Conservation (phyloP, 805 yeast species). For the Sugiyamaella lignohabitans region DNA sequence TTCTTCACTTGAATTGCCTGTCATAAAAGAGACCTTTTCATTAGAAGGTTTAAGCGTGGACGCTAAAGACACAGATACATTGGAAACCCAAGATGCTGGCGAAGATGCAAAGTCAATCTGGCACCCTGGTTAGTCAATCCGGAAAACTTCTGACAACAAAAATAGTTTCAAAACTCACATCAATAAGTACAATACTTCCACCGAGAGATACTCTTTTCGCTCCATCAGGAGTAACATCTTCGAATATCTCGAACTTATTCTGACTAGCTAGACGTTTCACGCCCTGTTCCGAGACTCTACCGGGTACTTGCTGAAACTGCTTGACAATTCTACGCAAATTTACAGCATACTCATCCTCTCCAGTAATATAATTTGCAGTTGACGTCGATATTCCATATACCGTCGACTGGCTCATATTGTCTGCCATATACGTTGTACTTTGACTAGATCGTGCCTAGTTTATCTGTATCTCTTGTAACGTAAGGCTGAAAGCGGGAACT, state of each 20-base stretch:
- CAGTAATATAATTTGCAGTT: not conserved
- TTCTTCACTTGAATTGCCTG: conserved; percentile 19
- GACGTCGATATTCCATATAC: not conserved
- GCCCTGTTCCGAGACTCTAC: conserved; percentile 31
- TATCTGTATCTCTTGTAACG: no score
- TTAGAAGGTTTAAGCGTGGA: conserved; percentile 19
- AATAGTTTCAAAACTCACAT: no score
- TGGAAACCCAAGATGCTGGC: conserved; percentile 17
- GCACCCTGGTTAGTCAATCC: not conserved
- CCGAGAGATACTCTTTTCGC: conserved; percentile 31
- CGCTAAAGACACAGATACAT: conserved; percentile 27
- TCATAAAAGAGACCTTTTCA: conserved; percentile 22
- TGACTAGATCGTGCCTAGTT: no score
- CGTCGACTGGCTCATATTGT: not conserved
- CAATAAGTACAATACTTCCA: conserved; percentile 35
- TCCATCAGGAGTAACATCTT: conserved; percentile 28
- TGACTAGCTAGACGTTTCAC: conserved; percentile 29
- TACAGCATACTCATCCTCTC: conserved; percentile 6
- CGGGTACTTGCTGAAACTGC: conserved; percentile 29
- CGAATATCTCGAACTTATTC: conserved; percentile 34
- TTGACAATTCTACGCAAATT: conserved; percentile 13
- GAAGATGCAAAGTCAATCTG: conserved; percentile 21
- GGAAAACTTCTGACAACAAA: no score
- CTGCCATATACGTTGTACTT: no score
- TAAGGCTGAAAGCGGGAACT: no score